Evolutionary conservation across 2,329 filamentous ascomycete genomes (phyloP).

Genomic region (Macrophomina tecta): DNA sequence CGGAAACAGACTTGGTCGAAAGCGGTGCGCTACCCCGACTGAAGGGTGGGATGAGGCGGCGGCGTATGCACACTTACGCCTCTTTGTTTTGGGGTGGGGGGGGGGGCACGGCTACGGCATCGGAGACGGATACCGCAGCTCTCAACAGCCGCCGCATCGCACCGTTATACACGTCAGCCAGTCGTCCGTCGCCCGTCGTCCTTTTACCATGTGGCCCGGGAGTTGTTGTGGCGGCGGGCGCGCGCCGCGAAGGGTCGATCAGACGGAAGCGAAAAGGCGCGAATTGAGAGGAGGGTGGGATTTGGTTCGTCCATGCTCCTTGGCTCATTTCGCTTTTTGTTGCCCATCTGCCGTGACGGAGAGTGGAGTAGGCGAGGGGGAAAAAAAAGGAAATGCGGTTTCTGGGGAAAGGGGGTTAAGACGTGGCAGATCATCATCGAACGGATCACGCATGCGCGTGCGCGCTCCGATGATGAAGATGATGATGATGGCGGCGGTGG

Average conservation of each 20-base stretch:
- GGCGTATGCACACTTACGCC: not conserved
- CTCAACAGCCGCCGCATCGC: no score
- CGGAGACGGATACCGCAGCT: no score
- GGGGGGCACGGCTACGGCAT: no score
- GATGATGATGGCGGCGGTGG: not conserved
- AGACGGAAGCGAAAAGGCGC: not conserved
- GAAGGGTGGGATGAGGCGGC: not conserved
- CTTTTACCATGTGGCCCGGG: not conserved
- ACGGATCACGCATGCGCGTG: no score
- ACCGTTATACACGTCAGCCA: not conserved
- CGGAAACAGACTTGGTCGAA: constrained; percentile 1
- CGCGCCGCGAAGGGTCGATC: not conserved
- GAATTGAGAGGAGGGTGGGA: not conserved
- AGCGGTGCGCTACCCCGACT: constrained; percentile 11
- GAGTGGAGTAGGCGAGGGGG: no score
- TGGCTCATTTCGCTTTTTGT: constrained; percentile 16
- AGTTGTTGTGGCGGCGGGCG: not conserved
- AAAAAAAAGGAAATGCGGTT: no score
- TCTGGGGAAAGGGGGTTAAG: no score
- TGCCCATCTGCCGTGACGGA: not conserved
- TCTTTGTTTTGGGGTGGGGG: no score
- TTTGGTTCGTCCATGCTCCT: not conserved
- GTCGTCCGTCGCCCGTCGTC: not conserved
- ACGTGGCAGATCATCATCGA: no score
- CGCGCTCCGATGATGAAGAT: not conserved